Evolutionary conservation across 2,329 filamentous ascomycete genomes (phyloP).

Genomic region (Pseudonectria foliicola): DNA sequence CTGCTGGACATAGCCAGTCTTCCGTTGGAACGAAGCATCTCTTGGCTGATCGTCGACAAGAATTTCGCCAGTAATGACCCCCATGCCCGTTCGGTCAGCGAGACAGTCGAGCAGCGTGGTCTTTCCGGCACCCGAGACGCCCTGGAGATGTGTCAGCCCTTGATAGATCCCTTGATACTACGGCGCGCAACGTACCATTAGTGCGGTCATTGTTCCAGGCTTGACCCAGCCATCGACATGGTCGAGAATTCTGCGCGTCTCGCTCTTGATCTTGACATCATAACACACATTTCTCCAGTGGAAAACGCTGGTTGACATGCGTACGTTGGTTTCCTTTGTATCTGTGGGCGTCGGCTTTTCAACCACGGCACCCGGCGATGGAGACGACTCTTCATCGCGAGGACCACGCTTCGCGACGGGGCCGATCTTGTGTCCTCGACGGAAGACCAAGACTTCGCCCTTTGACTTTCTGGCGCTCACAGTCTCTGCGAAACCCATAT

Average conservation of each 20-base stretch:
- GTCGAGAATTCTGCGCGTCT: constrained; percentile 66
- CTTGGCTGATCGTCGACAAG: constrained; percentile 52
- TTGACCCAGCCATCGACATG: constrained; percentile 86
- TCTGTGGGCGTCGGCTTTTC: constrained; percentile 10
- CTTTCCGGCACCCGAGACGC: constrained; percentile 76
- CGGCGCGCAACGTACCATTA: constrained; percentile 50
- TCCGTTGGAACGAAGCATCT: constrained; percentile 75
- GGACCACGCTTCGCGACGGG: no score
- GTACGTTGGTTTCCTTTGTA: constrained; percentile 17
- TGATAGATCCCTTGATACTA: rapidly evolving
- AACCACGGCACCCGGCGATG: neutral
- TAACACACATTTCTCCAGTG: constrained; percentile 76
- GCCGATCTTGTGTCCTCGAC: constrained; percentile 29
- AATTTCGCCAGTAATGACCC: constrained; percentile 76
- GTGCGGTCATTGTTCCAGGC: constrained; percentile 74
- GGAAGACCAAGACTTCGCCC: constrained; percentile 54
- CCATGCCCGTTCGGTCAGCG: constrained; percentile 75
- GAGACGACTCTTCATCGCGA: no score
- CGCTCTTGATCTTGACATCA: constrained; percentile 64
- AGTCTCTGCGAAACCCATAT: constrained; percentile 44
- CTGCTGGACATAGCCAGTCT: constrained; percentile 82
- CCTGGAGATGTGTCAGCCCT: constrained; percentile 6
- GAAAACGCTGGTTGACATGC: constrained; percentile 62
- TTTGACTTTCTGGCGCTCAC: constrained; percentile 45
- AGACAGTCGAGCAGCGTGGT: constrained; percentile 79